Evolutionary conservation across 441 rosid species (phyloP), one percentile per base, ranked within the genome.

Genomic region (Brassica balearica): DNA sequence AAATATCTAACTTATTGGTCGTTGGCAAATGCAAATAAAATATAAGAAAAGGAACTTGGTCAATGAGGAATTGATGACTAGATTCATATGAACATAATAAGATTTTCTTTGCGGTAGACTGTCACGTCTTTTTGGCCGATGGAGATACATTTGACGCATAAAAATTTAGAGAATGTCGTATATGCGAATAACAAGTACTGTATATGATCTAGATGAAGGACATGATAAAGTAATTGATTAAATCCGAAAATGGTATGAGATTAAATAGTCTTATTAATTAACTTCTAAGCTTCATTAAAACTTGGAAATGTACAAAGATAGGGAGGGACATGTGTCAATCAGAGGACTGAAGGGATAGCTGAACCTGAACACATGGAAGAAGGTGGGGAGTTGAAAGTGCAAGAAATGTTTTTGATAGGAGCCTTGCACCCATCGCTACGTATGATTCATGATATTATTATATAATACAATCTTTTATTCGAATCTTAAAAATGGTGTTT

Each of bases 371-470:
- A 51, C 51, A 59, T 65, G 65, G 25, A 60, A 62, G 61, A 67
- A 63, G 83, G 82, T 82, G 75, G 81, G 77, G 83, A 81, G 69
- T 85, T 27, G 70, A 48, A 53, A 34, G 61, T 36, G 46, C 62
- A 70, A 25, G 15, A 48, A 19, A 43, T 76, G 55, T 38, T 55
- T 82, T 75, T 70, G 91, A 88, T 64, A 29, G 88, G 68, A 84
- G 74, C 90, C 91, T 86, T 91, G 89, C 92, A 90, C 90, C 95
- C 76, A 78, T 91, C 89, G 82, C 87, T 84, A 88, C 88, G 93
- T 85, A 87, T 86, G 17, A 34, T 23, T 58, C 41, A 65, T 29
- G 38, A 41, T 60, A 53, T 55, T 17, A 23, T 19, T 19, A 8
- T 77, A 8, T 7, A 55, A 19, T 43, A 25, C 23, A 64, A 22